Percentiles rank a stretch among this genome's conserved stretches.
phyloP scores from a whole-genome alignment of 805 yeast species.

The Candida lessepsii region DNA sequence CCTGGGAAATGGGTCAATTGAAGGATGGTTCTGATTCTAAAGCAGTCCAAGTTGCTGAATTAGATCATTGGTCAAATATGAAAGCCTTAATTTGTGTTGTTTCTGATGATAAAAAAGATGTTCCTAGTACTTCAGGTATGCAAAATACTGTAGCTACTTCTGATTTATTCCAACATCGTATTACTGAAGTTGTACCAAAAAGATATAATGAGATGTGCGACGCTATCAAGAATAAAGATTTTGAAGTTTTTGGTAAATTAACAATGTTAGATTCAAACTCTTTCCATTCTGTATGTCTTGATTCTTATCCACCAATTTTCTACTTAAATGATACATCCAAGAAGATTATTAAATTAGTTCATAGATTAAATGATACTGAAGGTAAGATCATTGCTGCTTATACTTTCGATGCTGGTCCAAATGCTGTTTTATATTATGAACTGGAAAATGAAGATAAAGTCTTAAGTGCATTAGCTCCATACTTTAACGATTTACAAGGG shows the following conservation, averaged over 20 bases:
- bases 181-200: slow-evolving; percentile 78
- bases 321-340: slow-evolving; percentile 90
- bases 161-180: slow-evolving; percentile 77
- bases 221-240: slow-evolving; percentile 72
- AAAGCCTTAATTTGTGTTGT: slow-evolving; percentile 91
- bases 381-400: slow-evolving; percentile 85
- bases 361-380: slow-evolving; percentile 66
- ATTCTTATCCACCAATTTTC: slow-evolving; percentile 93
- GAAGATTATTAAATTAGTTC: slow-evolving; percentile 73
- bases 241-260: slow-evolving; percentile 76
- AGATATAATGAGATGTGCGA: slow-evolving; percentile 81
- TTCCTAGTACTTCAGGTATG: slow-evolving; percentile 95
- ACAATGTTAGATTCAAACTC: slow-evolving; percentile 97
- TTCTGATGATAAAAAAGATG: slow-evolving; percentile 90
- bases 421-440: slow-evolving; percentile 91
- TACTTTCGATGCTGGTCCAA: slow-evolving; percentile 99
- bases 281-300: slow-evolving; percentile 97
- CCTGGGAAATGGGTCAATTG: slow-evolving; percentile 93
- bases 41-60: slow-evolving; percentile 89
- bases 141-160: slow-evolving; percentile 90
- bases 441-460: slow-evolving; percentile 70
- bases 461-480: slow-evolving; percentile 63
- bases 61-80: slow-evolving; percentile 87
- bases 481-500: slow-evolving; percentile 61
- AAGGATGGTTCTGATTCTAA: slow-evolving; percentile 86